Base-by-base conservation (phyloP, 2,329 filamentous ascomycete species). In the Pseudocercospora vitis region DNA sequence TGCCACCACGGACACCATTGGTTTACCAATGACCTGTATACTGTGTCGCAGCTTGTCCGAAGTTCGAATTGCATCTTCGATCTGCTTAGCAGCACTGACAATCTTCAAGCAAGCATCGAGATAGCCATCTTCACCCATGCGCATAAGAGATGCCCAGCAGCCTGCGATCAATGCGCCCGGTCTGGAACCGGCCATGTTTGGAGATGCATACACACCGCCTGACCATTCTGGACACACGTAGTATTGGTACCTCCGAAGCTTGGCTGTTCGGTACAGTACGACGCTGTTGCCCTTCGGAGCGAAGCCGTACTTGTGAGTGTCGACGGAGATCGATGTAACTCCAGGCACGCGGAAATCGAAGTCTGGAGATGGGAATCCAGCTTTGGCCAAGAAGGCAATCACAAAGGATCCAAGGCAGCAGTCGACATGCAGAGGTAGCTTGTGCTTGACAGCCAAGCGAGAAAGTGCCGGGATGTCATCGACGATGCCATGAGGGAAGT, bases 301-400 rank as follows among this genome's bases (percentile, higher is more conserved):
- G 69, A 99, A 99, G 31, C 94, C 94, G 71, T 99, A 99, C 73
- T 99, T 99, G 81, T 99, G 94, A 2, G 94, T 99, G 71, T 99
- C 94, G 71, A 91, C 95, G 62, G 86, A 91, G 72, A 99, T 97
- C 71, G 87, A 92, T 3, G 92, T 96, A 31, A 99, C 94, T 64
- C 94, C 94, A 63, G 89, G 90, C 55, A 95, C 84, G 52, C 88
- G 85, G 82, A 99, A 99, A 72, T 99, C 94, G 69, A 97, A 97
- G 4, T 84, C 85, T 63, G 87, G 84, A 18, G 88, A 82, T 58
- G 95, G 89, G 72, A 96, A 97, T 39, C 94, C 94, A n/a, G 94
- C 91, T 68, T 88, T 89, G 60, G 91, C 86, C 37, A 99, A 86
- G 76, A 92, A 90, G 1, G 94, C 91, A 39, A 99, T 84, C 42